Base-by-base conservation (phyloP, 306 rosid species). In the Pterocarpus macrocarpus region DNA sequence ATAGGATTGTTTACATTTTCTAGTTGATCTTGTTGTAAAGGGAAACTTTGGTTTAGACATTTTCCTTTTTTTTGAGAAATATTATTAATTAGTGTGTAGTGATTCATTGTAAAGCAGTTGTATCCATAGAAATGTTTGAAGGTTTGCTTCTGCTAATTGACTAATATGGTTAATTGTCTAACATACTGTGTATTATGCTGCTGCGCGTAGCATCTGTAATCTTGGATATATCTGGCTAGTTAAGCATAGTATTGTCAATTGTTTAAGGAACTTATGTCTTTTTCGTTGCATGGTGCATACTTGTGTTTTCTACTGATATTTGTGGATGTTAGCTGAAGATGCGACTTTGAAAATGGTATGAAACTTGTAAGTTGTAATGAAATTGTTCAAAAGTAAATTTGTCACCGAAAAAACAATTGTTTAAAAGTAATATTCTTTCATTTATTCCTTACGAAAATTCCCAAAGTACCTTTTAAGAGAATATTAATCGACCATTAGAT, bases 11-110 rank as follows among this genome's bases (percentile, higher is more conserved):
- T 70, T 35, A 81, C 82, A 39, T 66, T 71, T 10, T 81, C 73
- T 58, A 30, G 47, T 71, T 64, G 53, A 65, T 76, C 76, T 75
- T 84, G 68, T 64, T 80, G 82, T 80, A 84, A 84, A 84, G 78
- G 56, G 64, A 63, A 33, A 69, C 45, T 69, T 17, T 75, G 73
- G 67, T 62, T 41, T 69, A 75, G 70, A 61, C 64, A 53, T 69
- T 52, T 82, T 50, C 50, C 50, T 30, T 44, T 5, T 16, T 69
- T 64, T 61, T 69, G n/a, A 75, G 55, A 80, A 78, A 80, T 28
- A 11, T 49, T 59, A 73, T 73, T 53, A n/a, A 52, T 75, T 84
- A 44, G 4, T 13, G 45, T 11, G 38, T 38, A 62, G 58, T 45
- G 47, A 52, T 79, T 78, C 67, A 49, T 74, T 73, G 77, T 66